These are phyloP conservation scores for Pythium apleroticum DNA, from an alignment of 352 stramenopile genomes.

Conservation along the genomic window DNA sequence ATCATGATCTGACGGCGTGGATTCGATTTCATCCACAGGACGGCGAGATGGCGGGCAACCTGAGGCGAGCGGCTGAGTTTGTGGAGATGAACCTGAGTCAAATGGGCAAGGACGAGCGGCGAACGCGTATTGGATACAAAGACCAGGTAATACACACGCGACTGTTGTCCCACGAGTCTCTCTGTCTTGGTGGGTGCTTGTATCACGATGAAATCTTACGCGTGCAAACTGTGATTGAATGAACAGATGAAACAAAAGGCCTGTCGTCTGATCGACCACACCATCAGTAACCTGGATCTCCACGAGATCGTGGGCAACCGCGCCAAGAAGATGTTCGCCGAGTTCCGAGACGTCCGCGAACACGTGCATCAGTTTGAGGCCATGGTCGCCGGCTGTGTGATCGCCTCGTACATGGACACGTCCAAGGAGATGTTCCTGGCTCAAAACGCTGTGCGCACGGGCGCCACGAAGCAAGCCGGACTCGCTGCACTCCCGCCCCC, in stretches of 20 bases:
- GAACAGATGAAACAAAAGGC: slow-evolving; percentile 93
- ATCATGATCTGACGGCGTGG: no score
- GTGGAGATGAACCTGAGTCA: slow-evolving; percentile 97
- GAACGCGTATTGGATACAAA: slow-evolving; percentile 97
- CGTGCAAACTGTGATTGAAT: neutral
- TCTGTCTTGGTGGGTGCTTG: slow-evolving; percentile 10
- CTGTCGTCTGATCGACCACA: slow-evolving; percentile 88
- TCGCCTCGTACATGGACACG: slow-evolving; percentile 85
- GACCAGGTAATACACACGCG: slow-evolving; percentile 74
- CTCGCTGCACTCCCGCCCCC: slow-evolving; percentile 46
- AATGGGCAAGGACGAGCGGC: slow-evolving; percentile 95
- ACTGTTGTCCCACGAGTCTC: slow-evolving; percentile 1
- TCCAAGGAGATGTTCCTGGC: slow-evolving; percentile 86
- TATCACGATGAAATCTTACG: slow-evolving; percentile 2
- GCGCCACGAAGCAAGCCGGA: slow-evolving; percentile 51
- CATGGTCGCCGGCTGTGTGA: slow-evolving; percentile 88
- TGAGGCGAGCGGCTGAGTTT: slow-evolving; percentile 85
- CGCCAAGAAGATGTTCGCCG: slow-evolving; percentile 96
- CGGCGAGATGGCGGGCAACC: slow-evolving; percentile 83
- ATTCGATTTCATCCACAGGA: slow-evolving; percentile 42
- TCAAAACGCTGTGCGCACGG: slow-evolving; percentile 75
- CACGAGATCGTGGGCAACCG: slow-evolving; percentile 94
- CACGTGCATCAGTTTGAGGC: slow-evolving; percentile 95
- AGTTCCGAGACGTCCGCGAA: slow-evolving; percentile 95
- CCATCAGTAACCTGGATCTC: slow-evolving; percentile 93